Percentiles rank a stretch among this genome's conserved stretches.
Evolutionary conservation across 495 filamentous ascomycete genomes (phyloP).

Genomic region (Daldinia bambusicola): DNA sequence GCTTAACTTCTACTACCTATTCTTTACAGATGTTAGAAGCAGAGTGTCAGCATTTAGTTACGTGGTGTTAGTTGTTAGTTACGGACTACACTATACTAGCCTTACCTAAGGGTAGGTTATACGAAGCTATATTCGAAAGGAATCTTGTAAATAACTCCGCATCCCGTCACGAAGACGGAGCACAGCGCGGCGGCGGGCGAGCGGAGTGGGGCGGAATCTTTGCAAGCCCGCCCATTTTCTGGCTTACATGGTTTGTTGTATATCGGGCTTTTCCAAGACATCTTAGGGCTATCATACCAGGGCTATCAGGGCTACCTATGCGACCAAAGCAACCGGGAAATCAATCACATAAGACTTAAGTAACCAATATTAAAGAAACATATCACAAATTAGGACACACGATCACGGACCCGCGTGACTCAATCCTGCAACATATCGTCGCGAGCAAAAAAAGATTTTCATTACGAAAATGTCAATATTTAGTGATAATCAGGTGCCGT

Average conservation of each 20-base stretch:
- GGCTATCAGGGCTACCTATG: conserved; percentile 5
- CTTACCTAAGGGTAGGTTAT: too few species aligned
- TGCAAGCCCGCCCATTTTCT: conserved; percentile 27
- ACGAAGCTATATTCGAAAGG: background rate
- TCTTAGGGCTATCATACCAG: background rate
- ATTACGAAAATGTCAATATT: background rate
- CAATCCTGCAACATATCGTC: conserved; percentile 29
- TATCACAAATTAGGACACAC: conserved; percentile 27
- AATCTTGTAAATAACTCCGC: conserved; percentile 22
- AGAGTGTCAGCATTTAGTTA: too few species aligned
- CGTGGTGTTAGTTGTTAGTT: too few species aligned
- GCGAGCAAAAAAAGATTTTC: conserved; percentile 5
- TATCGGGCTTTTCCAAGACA: conserved; percentile 21
- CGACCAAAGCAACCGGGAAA: conserved; percentile 13
- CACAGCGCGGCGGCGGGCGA: conserved; percentile 27
- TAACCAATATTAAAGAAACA: conserved; percentile 2
- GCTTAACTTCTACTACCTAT: background rate
- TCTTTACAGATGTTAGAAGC: background rate
- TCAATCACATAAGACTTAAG: conserved; percentile 11
- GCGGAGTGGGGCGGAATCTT: conserved; percentile 38
- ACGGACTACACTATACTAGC: too few species aligned
- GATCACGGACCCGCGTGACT: conserved; percentile 19
- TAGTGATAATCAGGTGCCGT: conserved; percentile 13
- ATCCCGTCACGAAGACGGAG: conserved; percentile 36
- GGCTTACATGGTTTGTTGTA: conserved; percentile 7